These are phyloP conservation scores for Populus tremula DNA, from an alignment of 345 rosid species.

Conservation along the genomic window DNA sequence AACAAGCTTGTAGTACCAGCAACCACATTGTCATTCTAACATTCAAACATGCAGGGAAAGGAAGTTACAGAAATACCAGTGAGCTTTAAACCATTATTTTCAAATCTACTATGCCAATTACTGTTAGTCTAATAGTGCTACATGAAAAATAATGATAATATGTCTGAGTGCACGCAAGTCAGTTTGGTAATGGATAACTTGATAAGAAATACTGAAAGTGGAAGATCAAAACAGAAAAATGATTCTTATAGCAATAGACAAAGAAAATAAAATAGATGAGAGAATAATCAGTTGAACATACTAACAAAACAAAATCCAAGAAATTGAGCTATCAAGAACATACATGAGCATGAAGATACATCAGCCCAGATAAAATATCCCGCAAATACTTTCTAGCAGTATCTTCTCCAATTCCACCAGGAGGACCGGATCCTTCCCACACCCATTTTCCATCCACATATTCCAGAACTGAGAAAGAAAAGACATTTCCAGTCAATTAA, in stretches of 20 bases:
- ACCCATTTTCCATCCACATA: conserved; percentile 87
- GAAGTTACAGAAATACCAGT: neutral
- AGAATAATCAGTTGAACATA: neutral
- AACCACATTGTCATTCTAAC: neutral
- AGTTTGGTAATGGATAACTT: neutral
- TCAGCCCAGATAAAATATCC: conserved; percentile 78
- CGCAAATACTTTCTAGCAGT: conserved; percentile 86
- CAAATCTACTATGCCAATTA: neutral
- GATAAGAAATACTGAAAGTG: neutral
- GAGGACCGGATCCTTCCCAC: conserved; percentile 58
- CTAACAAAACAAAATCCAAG: neutral
- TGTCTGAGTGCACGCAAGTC: neutral
- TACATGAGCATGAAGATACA: conserved; percentile 97
- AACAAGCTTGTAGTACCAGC: neutral
- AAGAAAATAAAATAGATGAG: neutral
- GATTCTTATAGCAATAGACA: neutral
- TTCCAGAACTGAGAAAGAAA: conserved; percentile 68
- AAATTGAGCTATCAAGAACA: conserved; percentile 18
- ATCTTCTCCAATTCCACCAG: conserved; percentile 63
- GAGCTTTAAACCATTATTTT: neutral
- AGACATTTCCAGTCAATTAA: conserved; percentile 11
- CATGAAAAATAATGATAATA: neutral
- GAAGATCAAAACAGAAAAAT: neutral
- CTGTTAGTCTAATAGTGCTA: neutral
- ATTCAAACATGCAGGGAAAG: neutral